Evolutionary conservation across 2,329 filamentous ascomycete species (phyloP), one percentile per base, ranked within the genome.

Genomic region (Lachnellula suecica): DNA sequence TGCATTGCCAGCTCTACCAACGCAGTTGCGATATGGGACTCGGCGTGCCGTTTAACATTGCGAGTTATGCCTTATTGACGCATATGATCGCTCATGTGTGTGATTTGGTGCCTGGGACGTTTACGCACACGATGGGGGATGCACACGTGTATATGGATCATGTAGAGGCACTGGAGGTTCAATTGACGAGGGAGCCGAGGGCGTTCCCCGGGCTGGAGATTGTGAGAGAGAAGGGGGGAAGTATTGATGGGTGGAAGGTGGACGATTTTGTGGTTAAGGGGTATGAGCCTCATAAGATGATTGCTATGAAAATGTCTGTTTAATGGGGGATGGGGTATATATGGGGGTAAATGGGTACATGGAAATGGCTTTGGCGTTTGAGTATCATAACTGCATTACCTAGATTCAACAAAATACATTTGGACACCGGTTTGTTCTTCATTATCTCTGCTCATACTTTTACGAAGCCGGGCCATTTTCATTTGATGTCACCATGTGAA

Each of bases 241-340:
- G 82, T 59, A 91, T 97, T 63, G 94, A 99, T 68, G 91, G 90
- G 1, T 97, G 94, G 91, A 85, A 83, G 68, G 77, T 84, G 1
- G 91, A 95, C 59, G 92, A 99, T 56, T 93, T 99, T 69, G 84
- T 88, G 53, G 82, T 99, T 5, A 79, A 89, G 65, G 92, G 88
- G 1, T 99, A 99, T 70, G 83, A 92, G 45, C 93, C 94, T 51
- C 91, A 97, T 70, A 93, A 92, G 75, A 81, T 81, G 4, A 96
- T 99, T 73, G 82, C 89, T 41, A 99, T 99, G 94, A 97, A 97
- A 76, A 99, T 99, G 94, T 95, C 90, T 67, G 93, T 97, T 22
- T 66, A 59, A 29, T n/a, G n/a, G 17, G 22, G 22, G n/a, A 19
- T 2, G 68, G 67, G 23, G 7, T 17, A 23, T 17, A 20, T 6